phyloP scores from a whole-genome alignment of 2,329 filamentous ascomycete genomes.

The Penicillium crustosum region DNA sequence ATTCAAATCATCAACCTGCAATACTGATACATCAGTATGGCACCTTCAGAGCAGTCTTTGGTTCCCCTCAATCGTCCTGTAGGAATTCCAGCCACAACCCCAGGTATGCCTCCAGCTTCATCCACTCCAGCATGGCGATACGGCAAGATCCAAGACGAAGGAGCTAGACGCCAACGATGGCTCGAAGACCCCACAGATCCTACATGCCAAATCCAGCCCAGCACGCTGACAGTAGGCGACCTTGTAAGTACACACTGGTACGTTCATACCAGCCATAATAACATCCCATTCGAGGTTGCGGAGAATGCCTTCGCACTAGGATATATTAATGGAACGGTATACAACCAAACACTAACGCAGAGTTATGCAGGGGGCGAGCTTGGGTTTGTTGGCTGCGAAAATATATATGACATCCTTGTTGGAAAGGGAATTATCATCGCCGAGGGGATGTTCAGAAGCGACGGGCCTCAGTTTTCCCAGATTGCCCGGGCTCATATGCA shows the following conservation, averaged over 20 bases:
- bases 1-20: neutral
- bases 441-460: neutral
- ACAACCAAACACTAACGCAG: neutral
- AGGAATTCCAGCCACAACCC: neutral
- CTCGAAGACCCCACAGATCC: neutral
- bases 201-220: neutral
- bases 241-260: neutral
- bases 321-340: neutral
- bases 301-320: neutral
- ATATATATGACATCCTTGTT: neutral
- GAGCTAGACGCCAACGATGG: constrained; percentile 1
- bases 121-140: neutral
- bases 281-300: neutral
- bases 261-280: neutral
- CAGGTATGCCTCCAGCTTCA: neutral
- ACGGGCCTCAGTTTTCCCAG: constrained; percentile 1
- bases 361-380: neutral
- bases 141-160: neutral
- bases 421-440: neutral
- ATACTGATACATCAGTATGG: neutral
- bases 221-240: neutral
- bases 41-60: neutral
- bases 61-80: neutral
- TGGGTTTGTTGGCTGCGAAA: neutral
- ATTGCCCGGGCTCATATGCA: neutral